Percentiles rank a stretch among this genome's conserved stretches.
phyloP scores from a whole-genome alignment of 148 eudicot species.

The Suaeda aralocaspica region DNA sequence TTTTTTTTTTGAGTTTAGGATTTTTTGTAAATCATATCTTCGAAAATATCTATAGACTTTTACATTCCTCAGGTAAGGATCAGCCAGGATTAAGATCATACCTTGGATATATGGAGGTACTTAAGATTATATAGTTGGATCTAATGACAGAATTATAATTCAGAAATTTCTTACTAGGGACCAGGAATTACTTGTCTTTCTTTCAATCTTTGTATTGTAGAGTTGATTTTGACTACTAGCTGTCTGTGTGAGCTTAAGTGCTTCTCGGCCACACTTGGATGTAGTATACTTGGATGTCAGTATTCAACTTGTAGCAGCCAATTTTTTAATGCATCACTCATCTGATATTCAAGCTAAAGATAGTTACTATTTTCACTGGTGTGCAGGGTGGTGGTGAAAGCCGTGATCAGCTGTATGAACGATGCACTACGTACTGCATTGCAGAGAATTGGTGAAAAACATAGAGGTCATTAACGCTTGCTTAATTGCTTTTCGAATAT shows the following conservation, averaged over 20 bases:
- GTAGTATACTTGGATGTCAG: not conserved
- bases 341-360: not conserved
- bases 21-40: too few species aligned
- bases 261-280: too few species aligned
- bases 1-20: not conserved
- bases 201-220: too few species aligned
- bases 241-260: too few species aligned
- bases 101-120: not conserved
- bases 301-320: not conserved
- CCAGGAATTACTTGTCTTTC: too few species aligned
- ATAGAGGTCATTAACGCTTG: constrained; percentile 42
- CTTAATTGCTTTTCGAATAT: not conserved
- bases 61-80: not conserved
- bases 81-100: not conserved
- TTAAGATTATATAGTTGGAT: not conserved
- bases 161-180: too few species aligned
- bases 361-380: not conserved
- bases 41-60: not conserved
- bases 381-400: constrained; percentile 97
- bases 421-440: constrained; percentile 62
- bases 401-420: constrained; percentile 67
- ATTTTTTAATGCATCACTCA: not conserved
- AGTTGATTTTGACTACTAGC: too few species aligned
- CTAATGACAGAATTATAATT: too few species aligned
- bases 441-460: constrained; percentile 62